Percentiles rank a stretch among this genome's conserved stretches.
Evolutionary conservation across 495 filamentous ascomycete species (phyloP).

Genomic region (Neurospora tetrasperma): DNA sequence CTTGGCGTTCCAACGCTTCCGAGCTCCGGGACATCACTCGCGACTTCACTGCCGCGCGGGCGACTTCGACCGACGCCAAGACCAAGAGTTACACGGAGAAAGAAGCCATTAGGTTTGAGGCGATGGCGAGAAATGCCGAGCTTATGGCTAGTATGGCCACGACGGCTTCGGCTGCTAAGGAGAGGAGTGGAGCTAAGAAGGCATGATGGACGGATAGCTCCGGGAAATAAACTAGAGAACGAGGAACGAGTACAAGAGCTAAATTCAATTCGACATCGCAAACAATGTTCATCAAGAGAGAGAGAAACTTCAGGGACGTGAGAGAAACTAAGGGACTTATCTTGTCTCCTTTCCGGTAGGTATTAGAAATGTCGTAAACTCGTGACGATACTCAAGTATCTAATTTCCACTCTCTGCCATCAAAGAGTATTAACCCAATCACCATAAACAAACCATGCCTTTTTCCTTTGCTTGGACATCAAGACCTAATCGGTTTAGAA

Average conservation of each 20-base stretch:
- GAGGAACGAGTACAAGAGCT: neutral
- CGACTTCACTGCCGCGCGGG: neutral
- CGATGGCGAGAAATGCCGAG: neutral
- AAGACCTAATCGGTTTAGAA: neutral
- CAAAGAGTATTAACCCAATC: neutral
- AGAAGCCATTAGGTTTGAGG: neutral
- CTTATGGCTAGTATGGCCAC: neutral
- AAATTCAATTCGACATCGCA: neutral
- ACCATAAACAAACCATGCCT: neutral
- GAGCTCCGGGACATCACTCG: neutral
- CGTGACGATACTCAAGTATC: neutral
- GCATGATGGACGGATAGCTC: neutral
- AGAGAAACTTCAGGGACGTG: neutral
- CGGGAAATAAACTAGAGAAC: neutral
- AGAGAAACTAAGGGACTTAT: neutral
- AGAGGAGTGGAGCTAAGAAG: neutral
- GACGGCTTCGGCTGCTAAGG: neutral
- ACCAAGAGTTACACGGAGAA: neutral
- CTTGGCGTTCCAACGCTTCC: neutral
- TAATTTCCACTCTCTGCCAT: neutral
- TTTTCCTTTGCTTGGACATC: too few species aligned
- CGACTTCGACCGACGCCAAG: neutral
- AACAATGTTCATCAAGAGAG: neutral
- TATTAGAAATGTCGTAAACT: neutral
- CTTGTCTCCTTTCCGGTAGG: neutral